Conservation (phyloP, 768 basidiomycete species). For the Pulveroboletus sp. region DNA sequence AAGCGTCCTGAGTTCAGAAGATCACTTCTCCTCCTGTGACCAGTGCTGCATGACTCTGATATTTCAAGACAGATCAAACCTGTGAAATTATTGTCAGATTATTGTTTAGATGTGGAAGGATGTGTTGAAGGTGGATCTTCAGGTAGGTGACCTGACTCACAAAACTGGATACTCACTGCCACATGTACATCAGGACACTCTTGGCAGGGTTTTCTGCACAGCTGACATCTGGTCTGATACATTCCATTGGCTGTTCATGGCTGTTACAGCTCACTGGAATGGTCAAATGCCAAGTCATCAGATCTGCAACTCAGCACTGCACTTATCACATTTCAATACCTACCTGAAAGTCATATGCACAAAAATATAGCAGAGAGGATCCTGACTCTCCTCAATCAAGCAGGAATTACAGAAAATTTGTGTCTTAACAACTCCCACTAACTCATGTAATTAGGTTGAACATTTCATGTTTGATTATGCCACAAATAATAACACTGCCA, state of each 20-base stretch:
- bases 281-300: not conserved
- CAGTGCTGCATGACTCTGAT: slow-evolving; percentile 19
- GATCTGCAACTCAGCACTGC: slow-evolving; percentile 7
- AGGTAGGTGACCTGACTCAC: slow-evolving; percentile 8
- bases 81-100: slow-evolving; percentile 19
- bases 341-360: slow-evolving; percentile 16
- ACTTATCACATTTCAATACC: slow-evolving; percentile 8
- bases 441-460: not conserved
- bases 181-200: not conserved
- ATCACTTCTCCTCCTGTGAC: slow-evolving; percentile 21
- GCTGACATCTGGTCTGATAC: not conserved
- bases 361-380: slow-evolving; percentile 4
- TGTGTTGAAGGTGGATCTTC: slow-evolving; percentile 18
- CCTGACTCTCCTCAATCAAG: not conserved
- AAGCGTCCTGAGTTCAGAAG: slow-evolving; percentile 23
- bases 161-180: not conserved
- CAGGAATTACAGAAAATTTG: not conserved
- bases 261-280: slow-evolving; percentile 16
- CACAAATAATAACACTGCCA: not conserved
- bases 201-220: not conserved
- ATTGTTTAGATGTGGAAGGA: slow-evolving; percentile 12
- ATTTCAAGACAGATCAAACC: slow-evolving; percentile 25
- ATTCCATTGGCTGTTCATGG: not conserved
- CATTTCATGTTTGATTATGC: not conserved
- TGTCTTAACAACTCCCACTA: not conserved